Conservation (phyloP, 345 rosid species). For the Citrus medica region DNA sequence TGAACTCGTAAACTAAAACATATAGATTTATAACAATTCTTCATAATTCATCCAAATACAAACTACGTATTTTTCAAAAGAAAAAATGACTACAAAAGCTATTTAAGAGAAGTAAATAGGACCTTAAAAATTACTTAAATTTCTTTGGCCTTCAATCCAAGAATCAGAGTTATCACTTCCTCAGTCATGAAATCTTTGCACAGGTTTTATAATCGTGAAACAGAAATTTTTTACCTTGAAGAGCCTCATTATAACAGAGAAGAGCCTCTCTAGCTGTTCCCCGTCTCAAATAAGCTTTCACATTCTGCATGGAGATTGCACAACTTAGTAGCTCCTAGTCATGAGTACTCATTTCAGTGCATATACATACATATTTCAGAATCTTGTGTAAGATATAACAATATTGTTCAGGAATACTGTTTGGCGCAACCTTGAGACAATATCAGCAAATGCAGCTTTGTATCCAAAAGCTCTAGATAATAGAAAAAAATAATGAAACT, state of each 20-base stretch:
- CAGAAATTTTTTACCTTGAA: slow-evolving; percentile 48
- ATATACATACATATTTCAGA: not conserved
- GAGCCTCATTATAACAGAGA: slow-evolving; percentile 67
- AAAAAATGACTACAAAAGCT: not conserved
- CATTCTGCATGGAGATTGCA: slow-evolving; percentile 51
- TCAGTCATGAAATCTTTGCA: not conserved
- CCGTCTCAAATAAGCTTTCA: slow-evolving; percentile 89
- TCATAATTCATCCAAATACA: not conserved
- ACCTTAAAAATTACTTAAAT: not conserved
- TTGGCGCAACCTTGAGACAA: too few relatives aligned
- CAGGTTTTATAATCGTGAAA: not conserved
- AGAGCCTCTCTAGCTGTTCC: slow-evolving; percentile 94
- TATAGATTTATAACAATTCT: not conserved
- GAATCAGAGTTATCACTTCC: not conserved
- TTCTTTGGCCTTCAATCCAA: not conserved
- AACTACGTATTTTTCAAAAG: not conserved
- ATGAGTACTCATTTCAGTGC: not conserved
- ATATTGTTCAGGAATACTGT: too few relatives aligned
- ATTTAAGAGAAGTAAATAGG: not conserved
- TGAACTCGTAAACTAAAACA: not conserved
- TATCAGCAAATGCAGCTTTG: not conserved
- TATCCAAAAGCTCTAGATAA: not conserved
- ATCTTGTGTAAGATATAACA: too few relatives aligned
- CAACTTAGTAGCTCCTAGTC: not conserved
- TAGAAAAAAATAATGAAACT: too few relatives aligned